Percentiles rank a stretch among this genome's conserved stretches.
Conservation (phyloP, 495 filamentous ascomycete species). For the Bombardia bombarda region DNA sequence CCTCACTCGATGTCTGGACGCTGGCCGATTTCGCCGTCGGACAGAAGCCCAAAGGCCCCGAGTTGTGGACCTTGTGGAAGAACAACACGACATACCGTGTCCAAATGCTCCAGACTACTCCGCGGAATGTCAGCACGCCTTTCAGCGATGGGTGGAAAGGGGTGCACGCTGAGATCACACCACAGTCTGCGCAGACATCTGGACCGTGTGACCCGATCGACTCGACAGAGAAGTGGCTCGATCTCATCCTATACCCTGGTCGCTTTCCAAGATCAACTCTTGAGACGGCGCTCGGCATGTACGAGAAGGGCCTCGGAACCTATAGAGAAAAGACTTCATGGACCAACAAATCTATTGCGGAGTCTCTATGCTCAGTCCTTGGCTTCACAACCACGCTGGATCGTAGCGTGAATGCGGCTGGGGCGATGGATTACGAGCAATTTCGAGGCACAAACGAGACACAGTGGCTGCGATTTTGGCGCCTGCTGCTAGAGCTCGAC, state of each 20-base stretch:
- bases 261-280: constrained; percentile 67
- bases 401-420: constrained; percentile 48
- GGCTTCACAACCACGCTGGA: constrained; percentile 54
- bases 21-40: constrained; percentile 71
- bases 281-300: constrained; percentile 73
- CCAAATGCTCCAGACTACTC: constrained; percentile 41
- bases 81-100: constrained; percentile 71
- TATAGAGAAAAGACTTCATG: constrained; percentile 27
- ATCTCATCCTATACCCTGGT: constrained; percentile 74
- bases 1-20: constrained; percentile 75
- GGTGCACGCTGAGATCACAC: constrained; percentile 55
- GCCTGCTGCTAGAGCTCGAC: constrained; percentile 77
- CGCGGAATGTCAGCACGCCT: constrained; percentile 31
- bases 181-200: constrained; percentile 45
- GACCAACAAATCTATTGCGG: constrained; percentile 47
- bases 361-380: constrained; percentile 64
- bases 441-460: constrained; percentile 62
- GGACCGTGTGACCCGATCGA: constrained; percentile 56
- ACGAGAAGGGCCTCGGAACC: constrained; percentile 51
- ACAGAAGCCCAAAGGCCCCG: constrained; percentile 38
- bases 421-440: constrained; percentile 62
- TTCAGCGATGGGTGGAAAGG: constrained; percentile 70
- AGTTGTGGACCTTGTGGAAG: constrained; percentile 82
- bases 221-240: constrained; percentile 56
- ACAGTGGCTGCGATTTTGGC: constrained; percentile 87